These are phyloP conservation scores for Cyclostephanos tholiformis DNA, from an alignment of 108 stramenopile genomes.

Conservation along the genomic window DNA sequence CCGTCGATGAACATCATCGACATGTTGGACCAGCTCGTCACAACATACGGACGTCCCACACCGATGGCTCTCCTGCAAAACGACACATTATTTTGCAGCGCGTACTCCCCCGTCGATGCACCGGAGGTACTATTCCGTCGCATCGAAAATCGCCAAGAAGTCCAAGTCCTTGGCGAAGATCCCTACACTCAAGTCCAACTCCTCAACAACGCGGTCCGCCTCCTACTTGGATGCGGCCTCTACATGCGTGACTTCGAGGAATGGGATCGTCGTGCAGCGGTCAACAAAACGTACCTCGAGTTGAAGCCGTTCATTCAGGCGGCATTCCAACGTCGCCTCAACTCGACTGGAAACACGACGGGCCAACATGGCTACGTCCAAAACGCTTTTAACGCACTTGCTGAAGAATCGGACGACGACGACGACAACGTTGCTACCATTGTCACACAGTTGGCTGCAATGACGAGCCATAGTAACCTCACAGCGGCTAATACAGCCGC, in stretches of 20 bases:
- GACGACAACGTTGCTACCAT: not conserved
- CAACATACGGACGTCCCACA: not conserved
- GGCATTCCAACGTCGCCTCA: not conserved
- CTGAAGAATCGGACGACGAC: not conserved
- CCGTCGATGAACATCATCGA: not conserved
- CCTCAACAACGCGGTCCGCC: not conserved
- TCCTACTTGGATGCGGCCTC: not conserved
- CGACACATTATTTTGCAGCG: not conserved
- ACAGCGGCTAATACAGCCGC: not conserved
- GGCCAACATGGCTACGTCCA: not conserved
- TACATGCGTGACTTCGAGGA: not conserved
- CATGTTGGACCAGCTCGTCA: not conserved
- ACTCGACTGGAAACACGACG: not conserved
- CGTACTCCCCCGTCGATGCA: not conserved
- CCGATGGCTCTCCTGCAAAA: not conserved
- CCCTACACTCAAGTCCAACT: not conserved
- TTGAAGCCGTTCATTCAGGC: not conserved
- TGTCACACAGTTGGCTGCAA: not conserved
- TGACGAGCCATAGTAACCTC: not conserved
- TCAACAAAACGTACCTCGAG: not conserved
- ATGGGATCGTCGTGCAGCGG: not conserved
- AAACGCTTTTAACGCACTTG: not conserved
- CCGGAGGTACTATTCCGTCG: not conserved
- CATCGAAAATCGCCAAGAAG: not conserved
- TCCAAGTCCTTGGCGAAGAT: not conserved